Evolutionary conservation across 177 flowering plant species (phyloP).

Genomic region (Telopea speciosissima): DNA sequence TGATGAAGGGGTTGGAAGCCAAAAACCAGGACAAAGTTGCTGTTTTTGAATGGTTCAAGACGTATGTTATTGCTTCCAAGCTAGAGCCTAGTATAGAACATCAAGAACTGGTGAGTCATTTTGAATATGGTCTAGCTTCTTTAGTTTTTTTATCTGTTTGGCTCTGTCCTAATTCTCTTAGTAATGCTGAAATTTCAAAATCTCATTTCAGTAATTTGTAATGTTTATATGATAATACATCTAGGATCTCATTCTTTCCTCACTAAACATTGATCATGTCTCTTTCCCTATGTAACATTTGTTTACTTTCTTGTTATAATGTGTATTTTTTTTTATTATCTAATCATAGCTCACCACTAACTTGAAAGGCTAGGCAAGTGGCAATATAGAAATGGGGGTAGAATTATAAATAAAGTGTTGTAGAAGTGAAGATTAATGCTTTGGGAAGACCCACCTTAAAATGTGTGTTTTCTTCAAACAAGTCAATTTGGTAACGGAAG

Average conservation of each 20-base stretch:
- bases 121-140: background rate
- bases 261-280: background rate
- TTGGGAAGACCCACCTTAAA: too few relatives aligned
- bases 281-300: background rate
- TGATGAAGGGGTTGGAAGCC: conserved; percentile 48
- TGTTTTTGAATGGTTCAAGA: conserved; percentile 81
- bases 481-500: too few relatives aligned
- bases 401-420: too few relatives aligned
- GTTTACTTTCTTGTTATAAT: background rate
- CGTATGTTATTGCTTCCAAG: conserved; percentile 56
- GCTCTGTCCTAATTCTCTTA: background rate
- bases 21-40: conserved; percentile 40
- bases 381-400: too few relatives aligned
- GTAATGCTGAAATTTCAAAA: background rate
- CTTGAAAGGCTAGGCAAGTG: too few relatives aligned
- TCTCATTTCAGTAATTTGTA: background rate
- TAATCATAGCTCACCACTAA: too few relatives aligned
- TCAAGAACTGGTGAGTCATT: conserved; percentile 72
- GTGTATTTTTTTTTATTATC: background rate
- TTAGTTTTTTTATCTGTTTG: conserved; percentile 1
- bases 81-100: conserved; percentile 75
- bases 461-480: too few relatives aligned
- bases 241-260: background rate
- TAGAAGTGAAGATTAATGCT: too few relatives aligned
- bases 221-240: background rate